Base-by-base conservation (phyloP, 371 early-diverging fungal genomes). In the Mycotypha africana region DNA sequence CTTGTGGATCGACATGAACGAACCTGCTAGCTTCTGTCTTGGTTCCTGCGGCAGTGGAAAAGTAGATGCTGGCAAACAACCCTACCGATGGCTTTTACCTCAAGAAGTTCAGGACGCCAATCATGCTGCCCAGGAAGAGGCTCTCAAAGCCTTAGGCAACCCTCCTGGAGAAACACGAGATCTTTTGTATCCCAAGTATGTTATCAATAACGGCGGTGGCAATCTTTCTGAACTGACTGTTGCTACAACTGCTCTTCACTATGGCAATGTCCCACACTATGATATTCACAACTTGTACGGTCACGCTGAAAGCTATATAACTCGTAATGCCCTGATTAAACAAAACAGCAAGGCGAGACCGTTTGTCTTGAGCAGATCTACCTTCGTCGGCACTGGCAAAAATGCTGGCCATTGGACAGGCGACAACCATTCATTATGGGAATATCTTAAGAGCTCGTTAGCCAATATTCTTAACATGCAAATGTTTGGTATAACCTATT, bases 1-100 rank as follows among this genome's bases (percentile, higher is more conserved):
- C 48, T 43, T 82, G 2, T 85, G 85, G 86, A 81, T 82, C 41
- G 85, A 82, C 56, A 81, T 82, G 83, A 85, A 84, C 47, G 84
- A 84, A 48, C 77, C 76, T 4, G 56, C 82, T 7, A 59, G 67
- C 31, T 81, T 81, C 58, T 60, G 60, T 44, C 30, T 60, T 8
- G 60, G 60, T 0, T 56, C 60, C 25, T 60, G 60, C 15, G 60
- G 60, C 34, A 11, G 47, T 23, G 60, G 60, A 8, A 60, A 55
- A 34, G 9, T 49, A 4, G 47, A 60, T 43, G 55, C 49, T 24
- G 55, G 55, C 24, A 39, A 39, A 1, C 49, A 49, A 16, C 54
- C 48, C 26, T 54, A 54, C 22, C 54, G 49, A 21, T 65, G 66
- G 66, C 53, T 38, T 2, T 43, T 56, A 2, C 49, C 66, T 23